Evolutionary conservation across 2,329 filamentous ascomycete species (phyloP), one percentile per base, ranked within the genome.

Genomic region (Epichloe glyceriae): DNA sequence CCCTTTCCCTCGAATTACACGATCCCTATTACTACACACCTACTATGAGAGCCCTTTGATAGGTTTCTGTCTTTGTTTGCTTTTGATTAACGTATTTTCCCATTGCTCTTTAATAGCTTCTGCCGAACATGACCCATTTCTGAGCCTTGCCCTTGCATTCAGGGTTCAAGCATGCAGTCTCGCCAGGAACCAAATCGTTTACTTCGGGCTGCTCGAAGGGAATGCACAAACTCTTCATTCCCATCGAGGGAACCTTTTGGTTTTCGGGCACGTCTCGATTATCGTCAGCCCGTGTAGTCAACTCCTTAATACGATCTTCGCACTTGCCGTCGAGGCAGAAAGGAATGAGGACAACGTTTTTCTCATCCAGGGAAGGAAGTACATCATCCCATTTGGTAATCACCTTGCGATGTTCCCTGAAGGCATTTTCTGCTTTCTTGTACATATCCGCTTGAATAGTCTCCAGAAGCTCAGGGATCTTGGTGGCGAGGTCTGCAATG

Each of bases 221-320:
- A 57, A 78, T 94, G 81, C 74, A 91, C 68, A 70, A 80, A 68
- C 67, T 83, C 82, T 73, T 86, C 85, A 73, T 82, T 61, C 78
- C 78, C 78, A 81, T 82, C 48, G 72, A 73, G 26, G 77, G 76
- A 17, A 71, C 68, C 62, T 73, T 74, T 57, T 77, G 73, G 58
- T 72, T 70, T 55, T 79, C 76, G 46, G 76, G 73, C 35, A 72
- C 65, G 47, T 70, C 68, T 50, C 73, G 68, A 59, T 74, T 80
- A 50, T 81, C 75, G 52, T 82, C 83, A 59, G 83, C 86, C 56
- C 85, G 84, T 42, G 86, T 88, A 55, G 88, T 95, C 64, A 90
- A 76, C 51, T 94, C 88, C 79, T 97, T 97, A 73, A 97, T 88
- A 67, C 88, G 81, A 61, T 96, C 91, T 70, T 96, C 91, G 64